Percentiles rank a stretch among this genome's conserved stretches.
Evolutionary conservation across 2,329 filamentous ascomycete genomes (phyloP).

Genomic region (Raffaelea deltoideospora): DNA sequence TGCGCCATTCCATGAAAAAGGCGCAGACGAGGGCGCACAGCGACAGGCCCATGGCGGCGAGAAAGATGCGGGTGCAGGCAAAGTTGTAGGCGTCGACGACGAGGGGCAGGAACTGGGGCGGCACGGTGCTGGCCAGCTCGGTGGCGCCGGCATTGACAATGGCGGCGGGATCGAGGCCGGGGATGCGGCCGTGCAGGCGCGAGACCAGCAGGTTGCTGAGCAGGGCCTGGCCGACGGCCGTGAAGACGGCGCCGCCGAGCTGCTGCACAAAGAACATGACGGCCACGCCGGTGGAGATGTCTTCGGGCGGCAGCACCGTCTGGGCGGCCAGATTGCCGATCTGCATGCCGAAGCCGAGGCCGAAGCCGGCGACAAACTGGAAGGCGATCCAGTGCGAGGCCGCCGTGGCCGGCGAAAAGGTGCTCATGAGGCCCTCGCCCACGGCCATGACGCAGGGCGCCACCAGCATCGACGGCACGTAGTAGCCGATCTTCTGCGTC

Average conservation of each 20-base stretch:
- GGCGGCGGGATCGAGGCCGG: conserved; percentile 23
- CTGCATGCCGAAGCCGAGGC: conserved; percentile 44
- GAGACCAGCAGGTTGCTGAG: conserved; percentile 30
- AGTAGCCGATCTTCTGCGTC: conserved; percentile 42
- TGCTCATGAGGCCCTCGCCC: conserved; percentile 42
- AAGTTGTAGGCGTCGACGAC: conserved; percentile 52
- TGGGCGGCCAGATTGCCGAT: conserved; percentile 40
- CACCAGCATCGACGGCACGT: conserved; percentile 39
- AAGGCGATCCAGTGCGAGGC: conserved; percentile 42
- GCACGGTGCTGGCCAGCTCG: conserved; percentile 38
- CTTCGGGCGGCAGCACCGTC: conserved; percentile 32
- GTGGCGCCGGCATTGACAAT: conserved; percentile 41
- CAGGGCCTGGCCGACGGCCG: conserved; percentile 39
- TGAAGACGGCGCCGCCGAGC: conserved; percentile 42
- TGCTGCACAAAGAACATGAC: conserved; percentile 44
- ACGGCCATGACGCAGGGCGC: conserved; percentile 33
- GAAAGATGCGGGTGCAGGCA: conserved; percentile 46
- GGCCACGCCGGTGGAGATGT: conserved; percentile 39
- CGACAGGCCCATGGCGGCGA: conserved; percentile 42
- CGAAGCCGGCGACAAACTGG: conserved; percentile 43
- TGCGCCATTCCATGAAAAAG: conserved; percentile 49
- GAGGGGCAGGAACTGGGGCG: conserved; percentile 27
- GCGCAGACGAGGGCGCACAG: conserved; percentile 40
- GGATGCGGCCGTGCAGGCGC: conserved; percentile 21
- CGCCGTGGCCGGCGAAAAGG: conserved; percentile 29